phyloP scores from a whole-genome alignment of 208 protist species.

The Acanthamoeba culbertsoni region DNA sequence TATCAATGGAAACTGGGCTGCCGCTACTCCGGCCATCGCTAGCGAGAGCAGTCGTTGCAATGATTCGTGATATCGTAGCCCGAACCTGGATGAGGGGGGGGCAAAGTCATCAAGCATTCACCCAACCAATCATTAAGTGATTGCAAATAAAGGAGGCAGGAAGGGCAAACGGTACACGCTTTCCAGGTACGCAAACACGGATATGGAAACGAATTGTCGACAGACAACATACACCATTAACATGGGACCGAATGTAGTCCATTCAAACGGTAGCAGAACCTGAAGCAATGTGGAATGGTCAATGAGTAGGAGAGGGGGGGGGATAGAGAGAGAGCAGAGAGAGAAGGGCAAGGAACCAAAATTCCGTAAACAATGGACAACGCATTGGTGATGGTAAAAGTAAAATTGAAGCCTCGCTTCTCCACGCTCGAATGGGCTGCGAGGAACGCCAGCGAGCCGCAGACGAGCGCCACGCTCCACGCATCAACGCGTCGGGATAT shows the following conservation, averaged over 20 bases:
- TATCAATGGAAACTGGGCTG: neutral
- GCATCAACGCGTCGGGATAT: neutral
- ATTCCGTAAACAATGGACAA: neutral
- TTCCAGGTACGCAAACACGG: neutral
- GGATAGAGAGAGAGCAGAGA: neutral
- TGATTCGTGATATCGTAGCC: neutral
- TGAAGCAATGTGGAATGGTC: neutral
- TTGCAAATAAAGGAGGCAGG: neutral
- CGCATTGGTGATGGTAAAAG: neutral
- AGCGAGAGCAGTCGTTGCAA: neutral
- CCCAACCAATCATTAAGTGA: no score
- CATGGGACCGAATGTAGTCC: neutral
- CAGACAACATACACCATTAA: neutral
- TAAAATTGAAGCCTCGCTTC: neutral
- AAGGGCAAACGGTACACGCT: neutral
- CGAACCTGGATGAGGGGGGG: neutral
- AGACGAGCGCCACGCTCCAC: neutral
- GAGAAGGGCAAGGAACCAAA: neutral
- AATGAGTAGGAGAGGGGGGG: neutral
- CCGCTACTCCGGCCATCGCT: neutral
- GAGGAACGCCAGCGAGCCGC: neutral
- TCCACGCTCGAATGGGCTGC: neutral
- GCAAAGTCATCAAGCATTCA: no score
- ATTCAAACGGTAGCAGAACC: neutral
- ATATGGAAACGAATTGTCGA: neutral